phyloP scores from a whole-genome alignment of 371 early-diverging fungal genomes.

The Actinomortierella ambigua region DNA sequence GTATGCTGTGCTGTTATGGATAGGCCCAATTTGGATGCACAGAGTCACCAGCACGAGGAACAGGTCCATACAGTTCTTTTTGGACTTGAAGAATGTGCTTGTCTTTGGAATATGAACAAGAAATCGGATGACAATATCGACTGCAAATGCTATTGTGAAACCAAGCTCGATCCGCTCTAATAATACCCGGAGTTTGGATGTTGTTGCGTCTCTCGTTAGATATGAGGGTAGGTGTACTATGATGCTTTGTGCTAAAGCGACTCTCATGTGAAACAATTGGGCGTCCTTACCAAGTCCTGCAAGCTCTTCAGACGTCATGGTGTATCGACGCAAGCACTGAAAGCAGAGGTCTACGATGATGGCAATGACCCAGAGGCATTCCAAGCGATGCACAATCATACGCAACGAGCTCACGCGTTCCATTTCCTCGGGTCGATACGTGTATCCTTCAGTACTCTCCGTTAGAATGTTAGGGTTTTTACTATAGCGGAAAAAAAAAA shows the following conservation, averaged over 20 bases:
- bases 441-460: constrained; percentile 29
- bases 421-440: constrained; percentile 15
- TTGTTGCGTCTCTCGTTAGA: too few relatives aligned
- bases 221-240: too few relatives aligned
- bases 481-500: constrained; percentile 7
- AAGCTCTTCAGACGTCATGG: constrained; percentile 42
- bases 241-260: too few relatives aligned
- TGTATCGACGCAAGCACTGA: constrained; percentile 56
- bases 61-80: constrained; percentile 56
- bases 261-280: neutral
- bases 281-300: constrained; percentile 36
- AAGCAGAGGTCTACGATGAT: constrained; percentile 58
- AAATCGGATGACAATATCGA: constrained; percentile 59
- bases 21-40: constrained; percentile 58
- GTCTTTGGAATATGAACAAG: constrained; percentile 46
- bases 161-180: constrained; percentile 53
- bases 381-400: constrained; percentile 38
- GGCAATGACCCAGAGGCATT: constrained; percentile 56
- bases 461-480: constrained; percentile 17
- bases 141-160: constrained; percentile 59
- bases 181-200: too few relatives aligned
- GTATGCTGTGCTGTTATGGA: constrained; percentile 51
- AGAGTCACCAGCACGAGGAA: constrained; percentile 57
- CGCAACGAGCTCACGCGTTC: constrained; percentile 13
- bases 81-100: constrained; percentile 52